Base-by-base conservation (phyloP, 148 eudicot species). In the Nepenthes mirabilis region DNA sequence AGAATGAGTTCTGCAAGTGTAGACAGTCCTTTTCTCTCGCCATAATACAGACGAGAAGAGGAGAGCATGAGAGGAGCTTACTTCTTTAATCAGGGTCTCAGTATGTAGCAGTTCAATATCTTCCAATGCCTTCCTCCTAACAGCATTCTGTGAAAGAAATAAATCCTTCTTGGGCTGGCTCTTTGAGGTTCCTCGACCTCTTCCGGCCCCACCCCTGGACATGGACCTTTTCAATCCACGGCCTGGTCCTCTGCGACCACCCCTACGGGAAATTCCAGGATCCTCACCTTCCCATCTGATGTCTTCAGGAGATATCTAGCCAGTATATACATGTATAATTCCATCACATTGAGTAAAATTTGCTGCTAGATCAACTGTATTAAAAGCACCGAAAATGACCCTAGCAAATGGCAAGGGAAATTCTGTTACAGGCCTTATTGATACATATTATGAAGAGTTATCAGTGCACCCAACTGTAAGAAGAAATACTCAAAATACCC, bases 61-160 rank as follows among this genome's bases (percentile, higher is more conserved):
- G 8, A 1, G 8, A 40, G 45, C 45, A 40, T 4, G 45, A 40
- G 4, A 34, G 47, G 14, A 34, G 57, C 65, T 65, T 62, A 83
- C 88, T 84, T 80, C 85, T 67, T 83, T 83, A 53, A 83, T 78
- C 55, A 83, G 73, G 53, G 83, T 76, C 69, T 80, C 84, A 43
- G 88, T 83, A 65, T 83, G 79, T 68, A 80, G 72, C 61, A 83
- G 67, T 71, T 83, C 83, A 58, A 83, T 83, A 75, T 83, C 85
- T 67, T 70, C 79, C 64, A 70, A 59, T 32, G 65, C 72, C 65
- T 78, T 83, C 68, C 70, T 83, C 51, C 79, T 80, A 66, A 78
- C 66, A 62, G 82, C 80, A 64, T 83, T 77, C 70, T 71, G 82
- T 43, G 81, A 72, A 55, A 73, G 47, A 62, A 43, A 60, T n/a